phyloP scores from a whole-genome alignment of 768 basidiomycete species.

The Termitomyces sp. region DNA sequence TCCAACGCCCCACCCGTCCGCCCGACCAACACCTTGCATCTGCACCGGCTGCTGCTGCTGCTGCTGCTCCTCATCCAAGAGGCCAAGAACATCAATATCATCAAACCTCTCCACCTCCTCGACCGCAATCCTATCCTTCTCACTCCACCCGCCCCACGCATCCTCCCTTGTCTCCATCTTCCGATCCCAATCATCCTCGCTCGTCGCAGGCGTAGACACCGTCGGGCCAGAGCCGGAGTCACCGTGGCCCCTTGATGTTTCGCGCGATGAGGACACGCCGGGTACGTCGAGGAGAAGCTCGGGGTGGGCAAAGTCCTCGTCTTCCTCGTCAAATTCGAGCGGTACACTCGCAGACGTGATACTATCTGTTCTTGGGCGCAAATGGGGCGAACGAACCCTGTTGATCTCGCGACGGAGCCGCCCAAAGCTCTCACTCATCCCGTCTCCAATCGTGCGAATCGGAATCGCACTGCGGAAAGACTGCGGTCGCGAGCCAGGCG shows the following conservation, averaged over 20 bases:
- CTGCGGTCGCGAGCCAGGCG: conserved; percentile 34
- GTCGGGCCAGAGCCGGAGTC: conserved; percentile 17
- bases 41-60: background rate
- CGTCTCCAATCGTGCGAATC: conserved; percentile 53
- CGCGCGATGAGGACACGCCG: background rate
- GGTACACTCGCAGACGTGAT: conserved; percentile 37
- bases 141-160: conserved; percentile 44
- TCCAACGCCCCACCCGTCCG: background rate
- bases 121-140: conserved; percentile 42
- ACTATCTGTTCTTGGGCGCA: conserved; percentile 22
- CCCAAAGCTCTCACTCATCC: conserved; percentile 60
- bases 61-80: conserved; percentile 39
- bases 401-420: conserved; percentile 57
- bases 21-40: background rate
- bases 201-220: conserved; percentile 40
- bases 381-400: conserved; percentile 46
- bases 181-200: conserved; percentile 30
- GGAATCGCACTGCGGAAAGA: conserved; percentile 53
- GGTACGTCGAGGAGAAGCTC: background rate
- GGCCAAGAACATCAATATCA: conserved; percentile 41
- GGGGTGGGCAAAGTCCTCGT: conserved; percentile 51
- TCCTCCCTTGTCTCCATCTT: conserved; percentile 24
- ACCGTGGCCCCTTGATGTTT: background rate
- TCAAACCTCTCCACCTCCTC: conserved; percentile 54
- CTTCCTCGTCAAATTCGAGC: conserved; percentile 66